Base-by-base conservation (phyloP, 2,329 filamentous ascomycete genomes). In the Colletotrichum tabaci region DNA sequence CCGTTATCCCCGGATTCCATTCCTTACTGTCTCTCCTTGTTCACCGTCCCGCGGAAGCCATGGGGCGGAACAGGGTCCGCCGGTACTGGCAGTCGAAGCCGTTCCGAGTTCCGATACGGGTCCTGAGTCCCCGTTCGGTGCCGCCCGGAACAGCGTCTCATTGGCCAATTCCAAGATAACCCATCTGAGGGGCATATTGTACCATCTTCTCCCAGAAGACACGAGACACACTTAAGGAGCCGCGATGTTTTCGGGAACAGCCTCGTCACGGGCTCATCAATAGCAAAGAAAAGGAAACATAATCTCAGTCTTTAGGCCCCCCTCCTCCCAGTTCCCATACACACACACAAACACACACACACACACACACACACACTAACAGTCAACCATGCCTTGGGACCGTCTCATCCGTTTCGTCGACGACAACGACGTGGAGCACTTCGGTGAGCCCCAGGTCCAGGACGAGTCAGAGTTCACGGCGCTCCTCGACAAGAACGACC, bases 381-480 rank as follows among this genome's bases (percentile, higher is more conserved):
- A 60, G 30, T 8, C 30, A 30, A 9, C 2, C 12, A 71, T 71
- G 64, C 63, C 75, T 9, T 82, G 79, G 79, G 74, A 75, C 21
- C 76, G 78, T 30, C 76, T 82, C 21, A 79, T 82, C 42, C 79
- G 81, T 8, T 82, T 82, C 66, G 76, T 77, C 38, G 80, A 80
- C 69, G 78, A 79, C 60, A 77, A 75, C 42, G 80, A 77, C 64
- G 74, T 73, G 2, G 78, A 79, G 53, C 77, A 77, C 12, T 81
- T 82, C 73, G 81, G 81, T 16, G 81, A 82, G 23, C 78, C 79
- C 2, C 58, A 75, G 12, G 67, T 82, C 10, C 53, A 73, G 2
- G 72, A 77, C 30, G 78, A 76, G 16, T 71, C 77, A 38, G 75
- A 81, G n/a, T 71, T 81, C 30, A 44, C 63, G 2, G 72, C 75